Evolutionary conservation across 495 filamentous ascomycete species (phyloP).

Genomic region (Clohesyomyces aquaticus): DNA sequence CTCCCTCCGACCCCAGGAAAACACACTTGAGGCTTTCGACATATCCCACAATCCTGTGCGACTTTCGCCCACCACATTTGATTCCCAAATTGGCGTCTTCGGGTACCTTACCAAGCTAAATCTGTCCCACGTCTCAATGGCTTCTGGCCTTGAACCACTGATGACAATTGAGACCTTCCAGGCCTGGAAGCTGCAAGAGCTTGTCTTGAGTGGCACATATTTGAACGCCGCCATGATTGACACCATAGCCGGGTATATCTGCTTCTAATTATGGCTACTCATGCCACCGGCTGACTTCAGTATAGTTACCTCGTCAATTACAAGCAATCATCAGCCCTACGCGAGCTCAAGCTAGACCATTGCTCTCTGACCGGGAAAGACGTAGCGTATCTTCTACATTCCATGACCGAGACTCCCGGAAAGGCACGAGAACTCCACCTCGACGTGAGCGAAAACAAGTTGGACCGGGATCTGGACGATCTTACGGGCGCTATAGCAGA

Average conservation of each 20-base stretch:
- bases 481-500: slow-evolving; percentile 70
- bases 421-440: slow-evolving; percentile 71
- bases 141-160: slow-evolving; percentile 65
- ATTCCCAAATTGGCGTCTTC: slow-evolving; percentile 67
- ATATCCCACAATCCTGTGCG: slow-evolving; percentile 77
- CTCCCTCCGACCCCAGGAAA: slow-evolving; percentile 65
- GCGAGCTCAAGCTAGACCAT: slow-evolving; percentile 72
- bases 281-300: not conserved
- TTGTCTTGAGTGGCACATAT: slow-evolving; percentile 67
- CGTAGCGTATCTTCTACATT: slow-evolving; percentile 76
- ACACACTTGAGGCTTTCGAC: slow-evolving; percentile 74
- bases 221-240: slow-evolving; percentile 56
- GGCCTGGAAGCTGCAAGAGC: slow-evolving; percentile 75
- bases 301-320: slow-evolving; percentile 38
- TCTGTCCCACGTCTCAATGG: slow-evolving; percentile 67
- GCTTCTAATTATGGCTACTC: not conserved
- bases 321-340: slow-evolving; percentile 65
- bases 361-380: slow-evolving; percentile 78
- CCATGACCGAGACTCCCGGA: slow-evolving; percentile 61
- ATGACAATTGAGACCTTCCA: slow-evolving; percentile 68
- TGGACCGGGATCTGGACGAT: slow-evolving; percentile 71
- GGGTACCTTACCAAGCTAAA: slow-evolving; percentile 73
- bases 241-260: slow-evolving; percentile 43
- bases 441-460: slow-evolving; percentile 77
- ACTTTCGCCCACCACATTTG: slow-evolving; percentile 65